Evolutionary conservation across 2,329 filamentous ascomycete genomes (phyloP), one percentile per base, ranked within the genome.

Genomic region (Phialophora expanda): DNA sequence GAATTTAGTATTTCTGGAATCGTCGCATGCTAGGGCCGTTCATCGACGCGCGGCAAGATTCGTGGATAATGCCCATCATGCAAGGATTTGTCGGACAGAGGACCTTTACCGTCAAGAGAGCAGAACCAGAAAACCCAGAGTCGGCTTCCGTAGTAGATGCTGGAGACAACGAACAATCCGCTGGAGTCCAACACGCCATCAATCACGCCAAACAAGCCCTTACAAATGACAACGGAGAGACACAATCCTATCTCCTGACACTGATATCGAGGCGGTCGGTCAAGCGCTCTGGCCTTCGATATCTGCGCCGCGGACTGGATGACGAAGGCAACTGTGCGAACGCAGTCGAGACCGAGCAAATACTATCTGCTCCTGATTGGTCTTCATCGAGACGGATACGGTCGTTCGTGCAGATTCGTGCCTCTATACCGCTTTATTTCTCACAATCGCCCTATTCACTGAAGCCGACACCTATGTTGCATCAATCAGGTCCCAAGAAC

Each of bases 1-100:
- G 4, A 8, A 34, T 22, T 67, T 30, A 87, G 75, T 98, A 90
- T 78, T 98, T 97, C 77, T 99, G 95, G 94, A 99, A 99, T 74
- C 85, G 84, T 28, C 84, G 92, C 74, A 84, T 97, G 14, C 80
- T 91, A 28, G 79, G 85, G 30, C 89, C 90, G 0, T 93, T 99
- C 67, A 85, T 92, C 56, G 85, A 90, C 20, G 84, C 85, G n/a
- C 88, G 90, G 0, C 86, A 91, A 24, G 86, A 92, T 72, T 81
- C 83, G 0, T 84, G 96, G 61, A 84, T 90, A 0, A 79, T 98
- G 24, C 95, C 95, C 1, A 73, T 99, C 3, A 90, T 99, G 78
- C 95, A 98, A 78, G 95, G 95, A 0, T 99, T 98, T 72, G 87
- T 99, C 22, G 94, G 94, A 1, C 95, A 98, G 77, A 84, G 87